Evolutionary conservation across 352 stramenopile species (phyloP).

Genomic region (Achlya hypogyna): DNA sequence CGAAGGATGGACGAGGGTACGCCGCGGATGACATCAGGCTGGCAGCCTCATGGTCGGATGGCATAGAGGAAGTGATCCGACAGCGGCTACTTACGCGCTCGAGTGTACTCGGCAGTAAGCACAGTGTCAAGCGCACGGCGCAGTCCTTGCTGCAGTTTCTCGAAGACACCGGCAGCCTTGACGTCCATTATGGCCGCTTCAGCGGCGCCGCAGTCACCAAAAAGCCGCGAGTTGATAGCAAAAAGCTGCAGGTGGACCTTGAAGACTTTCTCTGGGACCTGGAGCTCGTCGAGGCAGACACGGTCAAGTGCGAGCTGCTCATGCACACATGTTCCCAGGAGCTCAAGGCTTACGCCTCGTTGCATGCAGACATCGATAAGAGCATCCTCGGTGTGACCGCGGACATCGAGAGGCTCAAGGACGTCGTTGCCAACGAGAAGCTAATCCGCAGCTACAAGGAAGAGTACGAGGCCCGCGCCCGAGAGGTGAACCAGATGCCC

Average conservation of each 20-base stretch:
- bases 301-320: constrained; percentile 70
- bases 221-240: neutral
- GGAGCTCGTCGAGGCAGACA: constrained; percentile 76
- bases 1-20: neutral
- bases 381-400: constrained; percentile 47
- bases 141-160: constrained; percentile 62
- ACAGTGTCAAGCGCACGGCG: constrained; percentile 66
- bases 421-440: constrained; percentile 64
- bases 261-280: constrained; percentile 79
- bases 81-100: constrained; percentile 60
- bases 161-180: constrained; percentile 49
- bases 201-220: constrained; percentile 31
- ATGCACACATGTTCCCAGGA: constrained; percentile 75
- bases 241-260: constrained; percentile 48
- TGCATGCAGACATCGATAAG: constrained; percentile 72
- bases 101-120: constrained; percentile 61
- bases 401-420: constrained; percentile 75
- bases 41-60: neutral
- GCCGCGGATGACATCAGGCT: too few relatives aligned
- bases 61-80: constrained; percentile 23
- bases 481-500: constrained; percentile 74
- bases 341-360: constrained; percentile 68
- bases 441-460: constrained; percentile 76
- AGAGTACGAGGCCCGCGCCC: constrained; percentile 79
- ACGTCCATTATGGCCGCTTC: constrained; percentile 32